Base-by-base conservation (phyloP, 495 filamentous ascomycete genomes). In the Amorphotheca resinae region DNA sequence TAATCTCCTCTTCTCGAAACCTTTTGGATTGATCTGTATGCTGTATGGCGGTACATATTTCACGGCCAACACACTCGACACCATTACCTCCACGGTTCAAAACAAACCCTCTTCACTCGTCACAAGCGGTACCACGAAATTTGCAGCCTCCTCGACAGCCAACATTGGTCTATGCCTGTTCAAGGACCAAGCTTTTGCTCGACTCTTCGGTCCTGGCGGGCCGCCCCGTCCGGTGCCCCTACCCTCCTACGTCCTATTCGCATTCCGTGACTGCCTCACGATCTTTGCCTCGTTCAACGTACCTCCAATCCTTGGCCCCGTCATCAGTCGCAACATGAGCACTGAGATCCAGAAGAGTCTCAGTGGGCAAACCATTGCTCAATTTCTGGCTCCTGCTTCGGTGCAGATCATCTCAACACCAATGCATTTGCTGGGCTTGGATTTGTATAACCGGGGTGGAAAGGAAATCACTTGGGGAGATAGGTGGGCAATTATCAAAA, bases 251-350 rank as follows among this genome's bases (percentile, higher is more conserved):
- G 53, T 67, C 0, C 74, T 95, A 44, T 96, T 95, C 68, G 77
- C 83, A 8, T 55, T 77, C 40, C 76, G 91, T 50, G 89, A 96
- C 63, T 86, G 81, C 59, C 62, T 94, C 46, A 95, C 89, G 15
- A 86, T 96, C 60, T 93, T 93, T 63, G 87, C 82, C 18, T 85
- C 79, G 30, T 96, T 96, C 72, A 95, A 95, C 59, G 68, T 95
- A 20, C 89, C 89, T 0, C 69, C 83, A 0, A 53, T 91, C 1
- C 64, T 95, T 11, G 82, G 86, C 0, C 83, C 81, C 0, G 54
- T 66, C n/a, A 63, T 83, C 6, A 60, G 69, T 34, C 65, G 62
- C 9, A 62, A 69, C 9, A 58, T 77, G 35, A 68, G 72, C 45
- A 64, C 70, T 25, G 67, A 72, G 25, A 16, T 64, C 20, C 50